These are phyloP conservation scores for Phalaenopsis hybrid DNA, from an alignment of 116 monocot species.

Conservation along the genomic window DNA sequence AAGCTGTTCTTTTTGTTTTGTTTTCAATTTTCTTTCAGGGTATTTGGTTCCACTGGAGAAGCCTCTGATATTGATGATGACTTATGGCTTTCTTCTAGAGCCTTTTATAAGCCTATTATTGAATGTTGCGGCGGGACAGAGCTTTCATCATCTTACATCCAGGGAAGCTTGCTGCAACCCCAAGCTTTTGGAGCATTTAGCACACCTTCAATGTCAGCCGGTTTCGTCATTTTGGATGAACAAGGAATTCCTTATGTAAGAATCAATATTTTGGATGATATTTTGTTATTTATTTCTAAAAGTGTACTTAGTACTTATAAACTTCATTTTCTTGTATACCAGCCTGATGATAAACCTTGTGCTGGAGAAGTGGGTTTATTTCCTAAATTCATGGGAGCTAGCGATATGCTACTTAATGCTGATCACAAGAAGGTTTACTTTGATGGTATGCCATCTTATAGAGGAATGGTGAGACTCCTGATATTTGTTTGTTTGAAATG, in stretches of 20 bases:
- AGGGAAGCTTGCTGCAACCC: constrained; percentile 61
- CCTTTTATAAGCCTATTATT: constrained; percentile 66
- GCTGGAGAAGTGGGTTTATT: constrained; percentile 82
- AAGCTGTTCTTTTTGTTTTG: neutral
- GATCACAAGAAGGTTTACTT: constrained; percentile 85
- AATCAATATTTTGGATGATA: constrained; percentile 2
- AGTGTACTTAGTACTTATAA: neutral
- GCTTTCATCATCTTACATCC: constrained; percentile 73
- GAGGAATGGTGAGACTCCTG: constrained; percentile 54
- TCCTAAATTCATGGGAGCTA: constrained; percentile 70
- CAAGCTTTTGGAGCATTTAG: constrained; percentile 95
- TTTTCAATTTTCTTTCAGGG: constrained; percentile 33
- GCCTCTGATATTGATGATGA: constrained; percentile 84
- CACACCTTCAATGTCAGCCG: constrained; percentile 58
- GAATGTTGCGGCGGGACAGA: constrained; percentile 96
- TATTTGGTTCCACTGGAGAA: constrained; percentile 67
- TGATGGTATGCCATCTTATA: constrained; percentile 82
- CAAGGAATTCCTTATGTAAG: constrained; percentile 62
- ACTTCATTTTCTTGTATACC: constrained; percentile 7
- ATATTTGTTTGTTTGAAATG: neutral
- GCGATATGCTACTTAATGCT: constrained; percentile 68
- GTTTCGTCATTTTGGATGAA: constrained; percentile 79
- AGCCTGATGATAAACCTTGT: constrained; percentile 90
- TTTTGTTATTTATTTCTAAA: neutral
- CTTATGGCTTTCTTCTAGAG: constrained; percentile 76